Base-by-base conservation (phyloP, 106 monocot genomes). In the Agapanthus africanus region DNA sequence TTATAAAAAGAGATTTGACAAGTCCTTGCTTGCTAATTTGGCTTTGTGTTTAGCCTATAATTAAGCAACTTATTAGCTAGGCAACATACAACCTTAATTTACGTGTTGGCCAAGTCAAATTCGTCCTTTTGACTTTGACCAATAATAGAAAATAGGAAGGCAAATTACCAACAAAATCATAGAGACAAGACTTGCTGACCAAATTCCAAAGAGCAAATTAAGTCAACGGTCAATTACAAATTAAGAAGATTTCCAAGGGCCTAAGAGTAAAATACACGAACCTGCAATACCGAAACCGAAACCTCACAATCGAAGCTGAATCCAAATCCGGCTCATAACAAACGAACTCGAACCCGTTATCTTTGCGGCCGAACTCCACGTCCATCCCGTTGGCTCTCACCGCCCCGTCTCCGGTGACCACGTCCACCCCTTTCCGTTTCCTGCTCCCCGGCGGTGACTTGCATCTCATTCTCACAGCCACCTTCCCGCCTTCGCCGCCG, bases 391-490 rank as follows among this genome's bases (percentile, higher is more conserved):
- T 57, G 32, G 0, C 40, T 11, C 41, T 47, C 33, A 78, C 71
- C 52, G 30, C 26, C 22, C 38, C 63, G 30, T 67, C 22, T 5
- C 15, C 14, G 50, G 76, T 69, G 56, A 30, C 56, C 10, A 26
- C 11, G 33, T 39, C 62, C 27, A 13, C 60, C 54, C 14, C 35
- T 49, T 31, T 22, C 19, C 25, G 19, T 56, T 36, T 69, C 63
- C 40, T 77, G 63, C 72, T 21, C 36, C 65, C 22, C 59, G 38
- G 61, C 16, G 75, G 60, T 50, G 54, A 61, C 31, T 30, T 70
- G 80, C 83, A 83, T 51, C 42, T 22, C 14, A 78, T 65, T 66
- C 69, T 78, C 46, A 83, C 78, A 38, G 72, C 78, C 25, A 39
- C 74, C 1, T 26, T 37, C 18, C 11, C 26, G 32, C 52, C n/a